Evolutionary conservation across 768 basidiomycete genomes (phyloP), one percentile per base, ranked within the genome.

Genomic region (Auricularia auricula-judae): DNA sequence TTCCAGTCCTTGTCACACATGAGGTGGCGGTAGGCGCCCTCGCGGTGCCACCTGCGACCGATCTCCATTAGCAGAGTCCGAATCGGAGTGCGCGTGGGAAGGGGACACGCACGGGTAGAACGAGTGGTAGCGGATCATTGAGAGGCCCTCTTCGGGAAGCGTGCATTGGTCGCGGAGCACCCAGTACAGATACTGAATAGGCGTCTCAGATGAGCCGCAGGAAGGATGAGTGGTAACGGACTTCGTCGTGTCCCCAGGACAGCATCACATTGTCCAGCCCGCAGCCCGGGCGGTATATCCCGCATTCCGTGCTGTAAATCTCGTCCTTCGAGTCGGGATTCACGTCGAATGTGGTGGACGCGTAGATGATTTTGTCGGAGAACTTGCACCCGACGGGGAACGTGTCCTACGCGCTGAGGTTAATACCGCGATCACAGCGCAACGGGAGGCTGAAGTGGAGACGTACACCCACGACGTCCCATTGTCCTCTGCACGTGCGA

Each of bases 61-160:
- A 3, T 42, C 53, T 33, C 1, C 33, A 59, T 7, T 29, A 58
- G 33, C 36, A 16, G 29, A 64, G 42, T 29, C 29, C 29, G 29
- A 29, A 29, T 29, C 29, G 34, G 16, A 63, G 39, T 39, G 35
- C 47, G 14, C 12, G 34, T 36, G 33, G 33, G 35, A 54, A 21
- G 42, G 11, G 36, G 21, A 39, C 10, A 73, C 83, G 62, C 70
- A 85, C 75, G 93, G 93, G 76, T 95, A 96, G 81, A 95, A 96
- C 70, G 88, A 91, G 77, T 95, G 93, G 73, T 91, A 96, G 36
- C 93, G 85, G 71, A 96, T 92, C 93, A 96, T 96, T 7, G 88
- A 86, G 35, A 96, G 79, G 0, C 82, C 93, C 69, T 91, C 93
- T 44, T 81, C 81, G 3, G 93, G 93, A 0, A 95, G 85, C 3